Conservation (phyloP, 257 asterid species). For the Lithospermum erythrorhizon region DNA sequence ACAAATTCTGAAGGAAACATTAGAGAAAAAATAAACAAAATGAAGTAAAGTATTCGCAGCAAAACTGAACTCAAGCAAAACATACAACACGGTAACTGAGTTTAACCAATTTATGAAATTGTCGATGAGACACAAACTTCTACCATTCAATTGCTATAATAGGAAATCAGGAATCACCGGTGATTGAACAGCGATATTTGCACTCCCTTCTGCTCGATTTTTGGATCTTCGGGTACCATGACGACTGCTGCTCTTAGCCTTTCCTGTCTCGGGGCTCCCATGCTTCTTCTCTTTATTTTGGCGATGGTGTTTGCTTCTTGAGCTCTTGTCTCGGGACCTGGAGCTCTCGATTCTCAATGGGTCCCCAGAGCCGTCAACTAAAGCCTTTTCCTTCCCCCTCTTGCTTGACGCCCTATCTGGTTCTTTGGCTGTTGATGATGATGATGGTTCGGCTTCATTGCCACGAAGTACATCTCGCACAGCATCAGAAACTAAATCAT, state of each 20-base stretch:
- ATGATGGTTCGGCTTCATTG: conserved; percentile 57
- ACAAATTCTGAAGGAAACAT: conserved; percentile 3
- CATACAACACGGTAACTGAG: background rate
- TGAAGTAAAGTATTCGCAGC: conserved; percentile 8
- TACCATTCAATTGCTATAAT: too few relatives aligned
- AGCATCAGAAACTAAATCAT: conserved; percentile 64
- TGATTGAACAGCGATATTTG: conserved; percentile 37
- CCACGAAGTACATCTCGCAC: conserved; percentile 80
- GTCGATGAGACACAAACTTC: too few relatives aligned
- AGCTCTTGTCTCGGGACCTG: conserved; percentile 23
- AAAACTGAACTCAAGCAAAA: too few relatives aligned
- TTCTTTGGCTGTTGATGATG: conserved; percentile 36
- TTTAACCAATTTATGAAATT: too few relatives aligned
- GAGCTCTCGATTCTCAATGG: conserved; percentile 16
- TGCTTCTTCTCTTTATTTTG: conserved; percentile 51
- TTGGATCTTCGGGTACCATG: conserved; percentile 52
- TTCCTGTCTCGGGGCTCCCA: conserved; percentile 36
- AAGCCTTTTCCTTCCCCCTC: conserved; percentile 30
- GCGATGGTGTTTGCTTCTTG: conserved; percentile 38
- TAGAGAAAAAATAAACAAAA: background rate
- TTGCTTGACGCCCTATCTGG: conserved; percentile 30
- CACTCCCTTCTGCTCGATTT: conserved; percentile 44
- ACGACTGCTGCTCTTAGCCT: conserved; percentile 34
- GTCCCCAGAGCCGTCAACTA: conserved; percentile 15
- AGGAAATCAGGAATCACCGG: conserved; percentile 46